Base-by-base conservation (phyloP, 2,329 filamentous ascomycete genomes). In the Pezicula carpinea region DNA sequence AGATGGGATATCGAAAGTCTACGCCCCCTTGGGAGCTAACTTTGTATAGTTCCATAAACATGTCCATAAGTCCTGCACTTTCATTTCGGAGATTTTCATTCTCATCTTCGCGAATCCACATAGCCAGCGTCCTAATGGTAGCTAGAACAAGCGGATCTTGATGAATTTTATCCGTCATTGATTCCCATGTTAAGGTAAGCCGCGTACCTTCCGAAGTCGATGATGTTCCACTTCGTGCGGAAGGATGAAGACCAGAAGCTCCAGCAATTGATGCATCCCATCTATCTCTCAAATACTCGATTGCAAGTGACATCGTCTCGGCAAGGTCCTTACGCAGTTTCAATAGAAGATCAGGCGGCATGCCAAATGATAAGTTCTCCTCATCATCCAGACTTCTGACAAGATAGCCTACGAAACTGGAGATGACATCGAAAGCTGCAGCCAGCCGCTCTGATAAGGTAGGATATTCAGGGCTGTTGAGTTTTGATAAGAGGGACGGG, bases 51-150 rank as follows among this genome's bases (percentile, higher is more conserved):
- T 83, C 80, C 44, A 84, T 59, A 26, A 86, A 69, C 70, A 87
- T 76, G 53, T 87, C 83, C 50, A 73, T 74, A 42, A 87, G 63
- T 0, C 80, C 81, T 0, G 74, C 71, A 10, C 53, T 57, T 44
- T 66, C 63, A 43, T 56, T 73, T 10, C 80, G 68, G 33, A 86
- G 59, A 6, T 68, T 64, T 13, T 80, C 75, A 34, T 80, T 80
- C 34, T 86, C 82, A 47, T 87, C 83, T 52, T 87, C 83, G 6
- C 79, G 71, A n/a, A 87, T 66, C 84, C 84, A 87, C 15, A 86
- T 71, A 1, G 80, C 74, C 23, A 87, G 58, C 0, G 77, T 67
- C 38, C 79, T 68, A 18, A 85, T 64, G 0, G 77, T 74, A 3
- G 82, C 75, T 2, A 83, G 70, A 2, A 83, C 69, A 6, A 87